Conservation (phyloP, 768 basidiomycete species). For the Rhizopogon vulgaris region DNA sequence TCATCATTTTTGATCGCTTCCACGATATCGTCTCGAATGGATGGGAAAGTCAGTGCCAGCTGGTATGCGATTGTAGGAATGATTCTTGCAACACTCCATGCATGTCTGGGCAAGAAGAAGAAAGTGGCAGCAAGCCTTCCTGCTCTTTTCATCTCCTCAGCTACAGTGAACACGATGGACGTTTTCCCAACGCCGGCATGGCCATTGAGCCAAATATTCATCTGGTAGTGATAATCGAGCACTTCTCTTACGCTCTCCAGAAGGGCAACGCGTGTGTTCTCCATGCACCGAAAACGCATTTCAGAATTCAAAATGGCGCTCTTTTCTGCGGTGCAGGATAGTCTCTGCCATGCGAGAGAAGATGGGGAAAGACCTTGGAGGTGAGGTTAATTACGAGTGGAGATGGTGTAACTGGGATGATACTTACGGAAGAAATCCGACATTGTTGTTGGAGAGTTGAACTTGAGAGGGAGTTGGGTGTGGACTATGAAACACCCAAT, state of each 20-base stretch:
- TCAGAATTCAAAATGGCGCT: not conserved
- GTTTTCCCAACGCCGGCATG: not conserved
- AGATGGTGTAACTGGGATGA: too few relatives aligned
- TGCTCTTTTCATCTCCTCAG: not conserved
- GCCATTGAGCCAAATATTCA: not conserved
- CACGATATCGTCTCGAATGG: slow-evolving; percentile 3
- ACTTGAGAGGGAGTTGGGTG: not conserved
- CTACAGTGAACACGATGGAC: not conserved
- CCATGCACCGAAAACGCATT: not conserved
- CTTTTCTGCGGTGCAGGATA: not conserved
- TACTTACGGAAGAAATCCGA: not conserved
- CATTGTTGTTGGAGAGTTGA: not conserved
- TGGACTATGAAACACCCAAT: too few relatives aligned
- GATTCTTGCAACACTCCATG: not conserved
- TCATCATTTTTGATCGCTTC: slow-evolving; percentile 8
- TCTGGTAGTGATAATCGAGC: not conserved
- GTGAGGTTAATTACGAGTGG: not conserved
- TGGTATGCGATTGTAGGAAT: slow-evolving; percentile 14
- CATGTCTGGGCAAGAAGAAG: slow-evolving; percentile 11
- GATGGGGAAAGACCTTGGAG: not conserved
- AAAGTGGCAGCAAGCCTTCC: slow-evolving; percentile 13
- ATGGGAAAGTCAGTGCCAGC: slow-evolving; percentile 8
- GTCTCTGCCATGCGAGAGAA: not conserved
- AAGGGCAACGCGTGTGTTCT: not conserved
- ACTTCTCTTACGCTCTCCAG: not conserved